Conservation (phyloP, 805 yeast species). For the Barnettozyma sucrosica region DNA sequence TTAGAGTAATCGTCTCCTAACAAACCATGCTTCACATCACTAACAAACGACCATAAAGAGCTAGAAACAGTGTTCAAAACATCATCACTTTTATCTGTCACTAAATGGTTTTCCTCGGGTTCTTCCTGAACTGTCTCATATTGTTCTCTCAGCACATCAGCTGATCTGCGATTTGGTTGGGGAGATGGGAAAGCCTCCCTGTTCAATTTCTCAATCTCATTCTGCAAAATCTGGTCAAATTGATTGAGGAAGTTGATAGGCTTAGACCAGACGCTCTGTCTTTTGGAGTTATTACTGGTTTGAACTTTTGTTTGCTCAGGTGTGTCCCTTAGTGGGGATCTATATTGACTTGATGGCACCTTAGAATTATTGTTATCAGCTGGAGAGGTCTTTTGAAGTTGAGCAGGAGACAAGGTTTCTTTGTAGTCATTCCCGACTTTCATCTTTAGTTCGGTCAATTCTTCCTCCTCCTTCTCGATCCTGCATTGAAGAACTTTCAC, state of each 20-base stretch:
- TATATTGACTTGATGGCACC: slow-evolving; percentile 2
- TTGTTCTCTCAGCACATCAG: slow-evolving; percentile 2
- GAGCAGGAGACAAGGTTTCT: slow-evolving; percentile 19
- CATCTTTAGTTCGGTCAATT: slow-evolving; percentile 28
- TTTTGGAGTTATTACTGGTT: slow-evolving; percentile 8
- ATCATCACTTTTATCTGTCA: slow-evolving; percentile 19
- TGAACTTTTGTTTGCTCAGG: background rate
- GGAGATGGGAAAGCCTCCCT: slow-evolving; percentile 17
- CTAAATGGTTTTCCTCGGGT: background rate
- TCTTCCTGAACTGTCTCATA: slow-evolving; percentile 2
- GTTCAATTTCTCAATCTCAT: slow-evolving; percentile 52
- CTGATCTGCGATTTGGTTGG: background rate
- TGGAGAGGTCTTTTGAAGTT: background rate
- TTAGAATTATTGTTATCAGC: background rate
- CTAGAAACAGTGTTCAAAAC: slow-evolving; percentile 32
- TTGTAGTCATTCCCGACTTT: slow-evolving; percentile 29
- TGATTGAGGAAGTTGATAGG: slow-evolving; percentile 61
- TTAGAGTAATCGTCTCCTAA: slow-evolving; percentile 28
- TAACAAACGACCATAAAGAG: slow-evolving; percentile 46
- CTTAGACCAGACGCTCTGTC: slow-evolving; percentile 38
- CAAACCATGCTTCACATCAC: slow-evolving; percentile 40
- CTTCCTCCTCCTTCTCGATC: slow-evolving; percentile 35
- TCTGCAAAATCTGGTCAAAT: slow-evolving; percentile 59
- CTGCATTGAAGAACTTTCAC: slow-evolving; percentile 41
- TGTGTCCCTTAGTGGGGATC: slow-evolving; percentile 5